A percentile compares a stretch with the other conserved stretches of the same genome.
phyloP scores from a whole-genome alignment of 805 yeast species.

The Saturnispora galanensis region DNA sequence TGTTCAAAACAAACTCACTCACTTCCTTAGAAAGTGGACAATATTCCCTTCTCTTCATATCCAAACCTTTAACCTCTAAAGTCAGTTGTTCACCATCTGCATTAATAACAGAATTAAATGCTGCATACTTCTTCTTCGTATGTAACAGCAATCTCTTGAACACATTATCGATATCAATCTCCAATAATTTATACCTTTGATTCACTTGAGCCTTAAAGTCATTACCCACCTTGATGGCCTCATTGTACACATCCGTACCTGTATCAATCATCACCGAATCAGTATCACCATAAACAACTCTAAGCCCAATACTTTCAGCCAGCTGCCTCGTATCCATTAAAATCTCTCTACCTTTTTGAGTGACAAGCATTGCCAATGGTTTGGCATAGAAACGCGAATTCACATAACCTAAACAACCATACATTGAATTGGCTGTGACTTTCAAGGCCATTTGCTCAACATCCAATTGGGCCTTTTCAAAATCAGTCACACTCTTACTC shows the following conservation, averaged over 20 bases:
- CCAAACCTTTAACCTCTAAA: slow-evolving; percentile 91
- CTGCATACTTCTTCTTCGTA: slow-evolving; percentile 97
- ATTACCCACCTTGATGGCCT: slow-evolving; percentile 75
- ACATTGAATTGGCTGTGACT: slow-evolving; percentile 98
- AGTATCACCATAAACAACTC: slow-evolving; percentile 96
- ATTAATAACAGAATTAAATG: slow-evolving; percentile 49
- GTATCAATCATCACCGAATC: slow-evolving; percentile 99
- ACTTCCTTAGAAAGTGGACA: slow-evolving; percentile 88
- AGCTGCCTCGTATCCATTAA: slow-evolving; percentile 85
- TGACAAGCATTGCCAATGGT: slow-evolving; percentile 91
- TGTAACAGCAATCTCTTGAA: slow-evolving; percentile 76
- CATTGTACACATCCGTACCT: slow-evolving; percentile 54
- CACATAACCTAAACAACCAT: slow-evolving; percentile 93
- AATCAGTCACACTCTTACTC: slow-evolving; percentile 51
- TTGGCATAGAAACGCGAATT: slow-evolving; percentile 91
- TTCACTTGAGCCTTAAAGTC: slow-evolving; percentile 79
- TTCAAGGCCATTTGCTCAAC: slow-evolving; percentile 93
- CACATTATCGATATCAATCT: slow-evolving; percentile 91
- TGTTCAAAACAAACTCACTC: slow-evolving; percentile 63
- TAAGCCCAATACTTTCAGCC: slow-evolving; percentile 74
- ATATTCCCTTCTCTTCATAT: slow-evolving; percentile 93
- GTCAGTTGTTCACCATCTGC: slow-evolving; percentile 43
- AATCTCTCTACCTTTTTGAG: slow-evolving; percentile 92
- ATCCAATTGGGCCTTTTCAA: slow-evolving; percentile 76
- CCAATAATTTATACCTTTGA: slow-evolving; percentile 77